phyloP scores from a whole-genome alignment of 78 protist species.

The Dictyostelium discoideum region DNA sequence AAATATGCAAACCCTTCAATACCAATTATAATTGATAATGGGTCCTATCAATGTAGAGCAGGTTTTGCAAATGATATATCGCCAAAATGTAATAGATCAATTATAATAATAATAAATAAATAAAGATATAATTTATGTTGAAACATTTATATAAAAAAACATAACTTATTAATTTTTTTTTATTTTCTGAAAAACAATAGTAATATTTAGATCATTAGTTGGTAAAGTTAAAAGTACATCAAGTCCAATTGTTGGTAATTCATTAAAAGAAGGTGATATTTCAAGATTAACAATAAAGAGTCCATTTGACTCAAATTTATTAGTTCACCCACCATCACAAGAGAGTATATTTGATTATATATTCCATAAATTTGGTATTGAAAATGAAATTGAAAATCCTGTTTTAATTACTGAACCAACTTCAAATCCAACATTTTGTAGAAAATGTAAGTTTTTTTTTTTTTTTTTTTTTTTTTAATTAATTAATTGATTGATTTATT shows the following conservation, averaged over 20 bases:
- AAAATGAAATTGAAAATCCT: conserved; percentile 49
- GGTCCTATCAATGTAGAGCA: conserved; percentile 68
- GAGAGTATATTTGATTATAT: conserved; percentile 74
- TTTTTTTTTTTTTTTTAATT: background rate
- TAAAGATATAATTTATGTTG: too few species aligned
- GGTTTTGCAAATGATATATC: conserved; percentile 53
- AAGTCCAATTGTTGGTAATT: conserved; percentile 73
- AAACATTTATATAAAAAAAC: too few species aligned
- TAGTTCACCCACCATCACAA: conserved; percentile 78
- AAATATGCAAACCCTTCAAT: conserved; percentile 12
- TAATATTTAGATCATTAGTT: conserved; percentile 65
- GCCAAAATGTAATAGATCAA: conserved; percentile 39
- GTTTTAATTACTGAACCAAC: conserved; percentile 60
- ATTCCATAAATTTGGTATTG: conserved; percentile 61
- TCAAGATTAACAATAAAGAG: conserved; percentile 29
- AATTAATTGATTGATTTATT: background rate
- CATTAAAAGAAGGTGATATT: conserved; percentile 68
- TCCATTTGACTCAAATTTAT: conserved; percentile 76
- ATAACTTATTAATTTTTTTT: too few species aligned
- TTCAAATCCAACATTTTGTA: conserved; percentile 76
- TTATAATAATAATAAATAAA: background rate
- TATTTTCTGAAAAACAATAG: background rate
- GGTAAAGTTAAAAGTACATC: conserved; percentile 62
- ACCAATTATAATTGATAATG: conserved; percentile 73
- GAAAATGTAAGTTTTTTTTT: conserved; percentile 56